Conservation (phyloP, 495 filamentous ascomycete genomes). For the Penicillium paradoxum region DNA sequence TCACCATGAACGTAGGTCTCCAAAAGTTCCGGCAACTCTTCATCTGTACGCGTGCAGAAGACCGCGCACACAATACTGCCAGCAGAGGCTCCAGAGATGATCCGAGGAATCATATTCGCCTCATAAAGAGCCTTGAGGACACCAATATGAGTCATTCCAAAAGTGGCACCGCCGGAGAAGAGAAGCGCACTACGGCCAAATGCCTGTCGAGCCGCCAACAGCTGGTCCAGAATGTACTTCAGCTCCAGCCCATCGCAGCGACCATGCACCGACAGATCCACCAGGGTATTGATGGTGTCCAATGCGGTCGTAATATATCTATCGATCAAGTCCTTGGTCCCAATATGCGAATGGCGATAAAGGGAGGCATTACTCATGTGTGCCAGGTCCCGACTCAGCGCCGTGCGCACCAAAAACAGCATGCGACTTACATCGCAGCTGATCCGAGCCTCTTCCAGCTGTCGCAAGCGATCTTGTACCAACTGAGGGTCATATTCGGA, state of each 20-base stretch:
- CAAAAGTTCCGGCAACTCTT: slow-evolving; percentile 72
- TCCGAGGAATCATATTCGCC: slow-evolving; percentile 70
- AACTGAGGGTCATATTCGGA: slow-evolving; percentile 66
- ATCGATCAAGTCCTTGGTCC: slow-evolving; percentile 84
- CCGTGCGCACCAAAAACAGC: slow-evolving; percentile 76
- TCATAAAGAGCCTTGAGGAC: slow-evolving; percentile 85
- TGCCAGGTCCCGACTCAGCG: slow-evolving; percentile 74
- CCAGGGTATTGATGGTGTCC: slow-evolving; percentile 63
- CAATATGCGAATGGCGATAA: slow-evolving; percentile 79
- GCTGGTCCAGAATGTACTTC: slow-evolving; percentile 64
- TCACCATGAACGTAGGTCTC: slow-evolving; percentile 74
- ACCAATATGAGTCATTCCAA: slow-evolving; percentile 94
- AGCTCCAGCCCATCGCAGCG: slow-evolving; percentile 52
- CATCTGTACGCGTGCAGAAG: slow-evolving; percentile 77
- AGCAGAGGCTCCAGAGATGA: slow-evolving; percentile 90
- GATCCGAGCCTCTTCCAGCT: slow-evolving; percentile 70
- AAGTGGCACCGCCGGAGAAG: slow-evolving; percentile 85
- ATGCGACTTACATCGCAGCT: slow-evolving; percentile 70
- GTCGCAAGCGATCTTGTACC: slow-evolving; percentile 61
- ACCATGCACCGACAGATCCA: slow-evolving; percentile 57
- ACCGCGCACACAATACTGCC: slow-evolving; percentile 92
- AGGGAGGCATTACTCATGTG: slow-evolving; percentile 79
- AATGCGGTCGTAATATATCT: slow-evolving; percentile 75
- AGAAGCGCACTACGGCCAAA: slow-evolving; percentile 86
- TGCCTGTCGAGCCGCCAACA: slow-evolving; percentile 75